Evolutionary conservation across 2,329 filamentous ascomycete genomes (phyloP), one percentile per base, ranked within the genome.

Genomic region (Cladophialophora bantiana): DNA sequence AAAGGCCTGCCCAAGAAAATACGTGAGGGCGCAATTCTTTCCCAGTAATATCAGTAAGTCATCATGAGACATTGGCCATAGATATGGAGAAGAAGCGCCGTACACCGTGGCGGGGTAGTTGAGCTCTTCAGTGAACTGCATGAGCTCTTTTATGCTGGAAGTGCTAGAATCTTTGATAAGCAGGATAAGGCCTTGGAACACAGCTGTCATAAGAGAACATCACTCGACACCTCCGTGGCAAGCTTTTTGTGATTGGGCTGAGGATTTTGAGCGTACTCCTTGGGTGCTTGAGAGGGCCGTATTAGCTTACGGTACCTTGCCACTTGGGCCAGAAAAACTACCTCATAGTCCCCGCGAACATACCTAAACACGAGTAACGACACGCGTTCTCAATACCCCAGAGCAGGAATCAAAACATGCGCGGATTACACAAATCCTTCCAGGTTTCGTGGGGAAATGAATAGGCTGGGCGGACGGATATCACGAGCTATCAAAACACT

Each of bases 141-240:
- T 26, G 45, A 50, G 20, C 45, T 50, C 45, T 7, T 26, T 50
- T 26, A 26, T 50, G 18, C 4, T 3, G 45, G 42, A 12, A 48
- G 42, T 50, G 26, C 45, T 26, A 2, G 7, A 26, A 20, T 50
- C 45, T 50, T 50, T 50, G 45, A 20, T 50, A 50, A 50, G 45
- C 45, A 26, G 3, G 7, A n/a, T 20, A 50, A 50, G 45, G 45
- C 45, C 7, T 50, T 50, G 45, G 26, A 50, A 50, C 45, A 1
- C 18, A 26, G 3, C 26, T 18, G 45, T 50, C 45, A 50, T 50
- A 50, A 26, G 5, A 20, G 42, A 6, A 18, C 42, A 48, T 48
- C 42, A 26, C 86, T 0, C 72, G 88, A 52, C 82, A 80, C 58
- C n/a, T n/a, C n/a, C 4, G 10, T n/a, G 40, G 13, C 15, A 1